Conservation (phyloP, 768 basidiomycete species). For the Punctularia strigosozonata region DNA sequence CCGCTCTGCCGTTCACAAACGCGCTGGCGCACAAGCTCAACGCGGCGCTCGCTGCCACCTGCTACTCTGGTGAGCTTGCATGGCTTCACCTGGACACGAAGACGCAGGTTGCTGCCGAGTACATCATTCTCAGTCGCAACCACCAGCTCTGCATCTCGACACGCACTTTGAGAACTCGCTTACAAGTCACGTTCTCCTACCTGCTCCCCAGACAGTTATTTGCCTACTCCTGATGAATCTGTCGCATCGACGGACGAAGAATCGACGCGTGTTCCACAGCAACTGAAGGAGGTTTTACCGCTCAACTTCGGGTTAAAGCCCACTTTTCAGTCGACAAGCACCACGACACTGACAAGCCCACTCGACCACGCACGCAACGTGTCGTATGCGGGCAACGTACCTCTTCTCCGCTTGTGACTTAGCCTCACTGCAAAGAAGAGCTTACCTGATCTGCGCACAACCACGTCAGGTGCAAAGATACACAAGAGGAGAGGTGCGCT, state of each 20-base stretch:
- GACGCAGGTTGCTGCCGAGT: slow-evolving; percentile 99
- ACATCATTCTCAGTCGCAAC: slow-evolving; percentile 41
- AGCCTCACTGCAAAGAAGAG: slow-evolving; percentile 61
- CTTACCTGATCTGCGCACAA: slow-evolving; percentile 68
- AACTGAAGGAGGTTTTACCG: too few relatives aligned
- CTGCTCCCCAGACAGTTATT: slow-evolving; percentile 39
- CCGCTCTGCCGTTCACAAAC: slow-evolving; percentile 98
- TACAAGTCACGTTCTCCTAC: slow-evolving; percentile 24
- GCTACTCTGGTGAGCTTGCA: slow-evolving; percentile 66
- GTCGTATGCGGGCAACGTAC: slow-evolving; percentile 32
- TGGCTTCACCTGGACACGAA: slow-evolving; percentile 99
- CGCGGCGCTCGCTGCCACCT: slow-evolving; percentile 86
- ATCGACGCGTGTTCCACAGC: slow-evolving; percentile 15
- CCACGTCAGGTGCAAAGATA: slow-evolving; percentile 14
- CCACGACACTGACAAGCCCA: slow-evolving; percentile 8
- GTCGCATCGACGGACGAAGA: slow-evolving; percentile 36
- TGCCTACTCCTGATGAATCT: slow-evolving; percentile 47
- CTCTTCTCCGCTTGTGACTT: slow-evolving; percentile 19
- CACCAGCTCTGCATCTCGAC: slow-evolving; percentile 18
- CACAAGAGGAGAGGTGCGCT: too few relatives aligned
- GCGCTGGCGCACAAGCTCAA: slow-evolving; percentile 98
- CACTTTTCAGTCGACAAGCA: background rate
- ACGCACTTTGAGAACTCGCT: background rate
- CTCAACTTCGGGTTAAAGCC: background rate
- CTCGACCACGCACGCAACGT: slow-evolving; percentile 35